Percentiles rank a stretch among this genome's conserved stretches.
Conservation (phyloP, 257 asterid genomes). For the Cynanchum wilfordii region DNA sequence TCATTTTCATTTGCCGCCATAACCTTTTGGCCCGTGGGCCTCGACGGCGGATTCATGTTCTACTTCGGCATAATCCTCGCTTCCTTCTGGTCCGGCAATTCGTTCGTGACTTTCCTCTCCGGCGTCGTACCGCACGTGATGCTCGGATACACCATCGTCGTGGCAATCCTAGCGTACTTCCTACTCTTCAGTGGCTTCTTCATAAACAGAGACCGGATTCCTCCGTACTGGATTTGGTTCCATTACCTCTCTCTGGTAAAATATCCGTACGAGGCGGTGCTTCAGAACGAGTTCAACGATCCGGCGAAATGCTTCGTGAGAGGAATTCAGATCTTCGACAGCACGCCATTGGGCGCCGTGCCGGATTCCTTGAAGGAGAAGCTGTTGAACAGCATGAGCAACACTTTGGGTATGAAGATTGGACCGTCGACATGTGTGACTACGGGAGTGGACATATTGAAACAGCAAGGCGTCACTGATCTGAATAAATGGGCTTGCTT, state of each 20-base stretch:
- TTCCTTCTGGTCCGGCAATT: slow-evolving; percentile 78
- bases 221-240: slow-evolving; percentile 84
- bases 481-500: slow-evolving; percentile 58
- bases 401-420: slow-evolving; percentile 49
- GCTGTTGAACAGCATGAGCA: slow-evolving; percentile 51
- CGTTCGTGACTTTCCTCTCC: slow-evolving; percentile 70
- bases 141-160: slow-evolving; percentile 74
- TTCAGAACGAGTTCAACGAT: slow-evolving; percentile 60
- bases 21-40: slow-evolving; percentile 42
- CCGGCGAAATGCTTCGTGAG: slow-evolving; percentile 56
- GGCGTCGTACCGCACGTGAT: slow-evolving; percentile 76
- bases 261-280: slow-evolving; percentile 74
- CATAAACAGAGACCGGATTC: slow-evolving; percentile 69
- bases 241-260: slow-evolving; percentile 69
- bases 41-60: slow-evolving; percentile 38
- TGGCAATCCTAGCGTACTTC: slow-evolving; percentile 64
- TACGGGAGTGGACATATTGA: slow-evolving; percentile 68
- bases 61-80: slow-evolving; percentile 52
- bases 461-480: slow-evolving; percentile 68
- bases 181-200: slow-evolving; percentile 77
- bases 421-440: slow-evolving; percentile 61
- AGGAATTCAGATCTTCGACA: slow-evolving; percentile 68
- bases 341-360: slow-evolving; percentile 48
- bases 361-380: slow-evolving; percentile 45
- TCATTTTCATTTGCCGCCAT: slow-evolving; percentile 25